Base-by-base conservation (phyloP, 2,329 filamentous ascomycete genomes). In the Curvularia verruculosa region DNA sequence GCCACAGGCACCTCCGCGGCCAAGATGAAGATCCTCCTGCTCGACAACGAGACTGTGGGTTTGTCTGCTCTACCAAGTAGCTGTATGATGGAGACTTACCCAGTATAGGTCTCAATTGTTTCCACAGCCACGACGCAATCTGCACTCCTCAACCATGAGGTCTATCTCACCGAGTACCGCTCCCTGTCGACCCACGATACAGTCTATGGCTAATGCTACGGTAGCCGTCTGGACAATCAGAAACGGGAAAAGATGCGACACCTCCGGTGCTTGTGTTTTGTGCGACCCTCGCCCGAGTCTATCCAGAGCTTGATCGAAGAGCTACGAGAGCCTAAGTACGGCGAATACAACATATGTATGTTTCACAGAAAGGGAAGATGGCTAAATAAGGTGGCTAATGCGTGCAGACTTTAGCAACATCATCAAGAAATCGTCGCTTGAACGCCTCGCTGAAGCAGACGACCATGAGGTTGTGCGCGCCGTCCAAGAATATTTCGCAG, bases 161-260 rank as follows among this genome's bases (percentile, higher is more conserved):
- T 99, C 66, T 99, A 97, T 79, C 90, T 99, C 60, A 97, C 96
- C 71, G 95, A 99, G 80, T 82, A 77, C 56, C 18, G 49, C 60
- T 54, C 43, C 58, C 58, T 7, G 37, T 41, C 41, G 37, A 48
- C 47, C 13, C 36, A 55, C 56, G 26, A 41, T 37, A 43, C 41
- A 37, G 29, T 44, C 37, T 48, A 46, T 63, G 37, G 52, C 67
- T 77, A 60, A 77, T 58, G 28, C 31, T 5, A 10, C 41, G 40
- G 37, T 47, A 82, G 81, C 78, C 92, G 95, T 58, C 82, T 99
- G 55, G 95, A 98, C 75, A 98, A 97, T 68, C 81, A 85, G 57
- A 87, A 88, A 61, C 87, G 95, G 46, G 96, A 99, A 80, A 97
- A 96, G 83, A 98, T 99, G 95, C 89, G 95, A 60, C 95, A 99